Conservation (phyloP, 768 basidiomycete species). For the Boletus fagicola region DNA sequence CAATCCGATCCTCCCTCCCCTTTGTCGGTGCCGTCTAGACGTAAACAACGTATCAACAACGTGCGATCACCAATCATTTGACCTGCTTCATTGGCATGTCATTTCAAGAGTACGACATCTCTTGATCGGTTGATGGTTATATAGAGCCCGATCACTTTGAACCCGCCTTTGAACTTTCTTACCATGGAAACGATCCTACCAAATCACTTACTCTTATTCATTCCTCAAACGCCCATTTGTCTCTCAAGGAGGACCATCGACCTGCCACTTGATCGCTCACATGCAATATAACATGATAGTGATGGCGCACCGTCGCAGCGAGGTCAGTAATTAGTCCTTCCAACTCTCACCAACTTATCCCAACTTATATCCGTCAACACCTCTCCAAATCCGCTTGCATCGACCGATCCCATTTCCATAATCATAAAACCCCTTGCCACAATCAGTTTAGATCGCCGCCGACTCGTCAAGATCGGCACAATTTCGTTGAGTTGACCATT, state of each 20-base stretch:
- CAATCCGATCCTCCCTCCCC: constrained; percentile 19
- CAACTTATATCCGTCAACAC: constrained; percentile 22
- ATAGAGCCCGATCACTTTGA: constrained; percentile 16
- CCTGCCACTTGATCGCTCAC: constrained; percentile 7
- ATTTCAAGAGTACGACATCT: constrained; percentile 27
- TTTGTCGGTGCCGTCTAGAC: constrained; percentile 35
- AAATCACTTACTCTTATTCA: constrained; percentile 7
- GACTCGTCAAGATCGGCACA: constrained; percentile 2
- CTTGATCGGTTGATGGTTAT: constrained; percentile 27
- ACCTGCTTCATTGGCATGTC: constrained; percentile 18
- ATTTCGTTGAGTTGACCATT: constrained; percentile 11
- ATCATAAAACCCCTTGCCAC: not conserved
- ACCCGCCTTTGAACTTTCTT: constrained; percentile 19
- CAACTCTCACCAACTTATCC: constrained; percentile 6
- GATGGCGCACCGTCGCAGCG: constrained; percentile 16
- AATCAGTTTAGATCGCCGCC: constrained; percentile 13
- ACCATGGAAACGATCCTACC: constrained; percentile 30
- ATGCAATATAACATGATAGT: constrained; percentile 1
- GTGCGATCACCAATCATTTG: constrained; percentile 29
- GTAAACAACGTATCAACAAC: constrained; percentile 27
- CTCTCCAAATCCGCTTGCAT: constrained; percentile 17
- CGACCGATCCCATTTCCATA: constrained; percentile 18
- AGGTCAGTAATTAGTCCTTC: constrained; percentile 6
- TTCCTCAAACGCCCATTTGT: constrained; percentile 6
- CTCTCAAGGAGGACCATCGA: not conserved